Evolutionary conservation across 1,139 yeast genomes (phyloP), one percentile per base, ranked within the genome.

Genomic region (Kazachstania sp.): DNA sequence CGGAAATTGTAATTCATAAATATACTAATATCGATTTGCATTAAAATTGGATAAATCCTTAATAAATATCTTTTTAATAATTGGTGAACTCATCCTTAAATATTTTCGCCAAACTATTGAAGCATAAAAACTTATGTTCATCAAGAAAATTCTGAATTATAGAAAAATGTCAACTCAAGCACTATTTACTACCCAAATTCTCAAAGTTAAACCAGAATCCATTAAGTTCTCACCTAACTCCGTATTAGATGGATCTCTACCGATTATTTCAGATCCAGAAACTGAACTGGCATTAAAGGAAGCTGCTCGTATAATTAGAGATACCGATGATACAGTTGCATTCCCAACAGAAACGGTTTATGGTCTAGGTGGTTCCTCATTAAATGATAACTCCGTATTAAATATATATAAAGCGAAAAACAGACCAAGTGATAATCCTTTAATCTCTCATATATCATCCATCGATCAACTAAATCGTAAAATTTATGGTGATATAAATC

Each of bases 261-360:
- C 80, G 2, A 60, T 55, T 0, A 72, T 84, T n/a, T 55, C 71
- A 0, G 86, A 82, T 57, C 55, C 68, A 12, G 67, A 64, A 39
- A 81, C 94, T 0, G 66, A 70, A 51, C 48, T 54, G 7, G 77
- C 78, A 51, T 65, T 87, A 2, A 50, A 65, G 9, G 65, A 70
- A 31, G 95, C 95, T 3, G 84, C 90, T 0, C 53, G 66, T 2
- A 71, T 81, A 30, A 66, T 86, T 12, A 66, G 69, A 16, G 63
- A 66, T 3, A 71, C 86, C 0, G 64, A 71, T 34, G 69, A 78
- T 30, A 87, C 82, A 0, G 88, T 92, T 15, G 97, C 94, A 0
- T 90, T 92, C 60, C 98, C 98, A 3, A 87, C 98, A 0, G 98
- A 92, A 61, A 92, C 98, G 0, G 98, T 92, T 0, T 92, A 92